Evolutionary conservation across 495 filamentous ascomycete species (phyloP).

Genomic region (Penicillium manginii): DNA sequence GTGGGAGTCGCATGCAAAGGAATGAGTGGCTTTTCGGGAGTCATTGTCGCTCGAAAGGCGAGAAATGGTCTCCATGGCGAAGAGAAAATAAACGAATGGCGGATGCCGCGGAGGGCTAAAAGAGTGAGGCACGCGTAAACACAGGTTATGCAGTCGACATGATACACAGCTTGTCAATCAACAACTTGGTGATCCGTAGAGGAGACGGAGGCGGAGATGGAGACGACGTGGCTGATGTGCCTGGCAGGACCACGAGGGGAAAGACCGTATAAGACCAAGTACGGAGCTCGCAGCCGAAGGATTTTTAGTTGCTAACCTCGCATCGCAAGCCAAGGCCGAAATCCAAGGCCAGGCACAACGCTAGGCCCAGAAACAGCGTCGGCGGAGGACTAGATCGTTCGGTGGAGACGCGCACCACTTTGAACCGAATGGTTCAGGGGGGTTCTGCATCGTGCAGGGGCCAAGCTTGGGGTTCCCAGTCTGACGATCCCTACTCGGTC

Average conservation of each 20-base stretch:
- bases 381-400: conserved; percentile 34
- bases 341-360: not conserved
- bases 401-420: conserved; percentile 21
- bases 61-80: conserved; percentile 11
- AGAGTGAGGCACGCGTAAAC: conserved; percentile 11
- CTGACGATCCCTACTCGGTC: not conserved
- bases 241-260: conserved; percentile 2
- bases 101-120: conserved; percentile 16
- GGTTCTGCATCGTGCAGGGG: conserved; percentile 9
- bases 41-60: conserved; percentile 3
- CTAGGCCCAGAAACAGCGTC: conserved; percentile 19
- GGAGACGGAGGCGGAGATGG: not conserved
- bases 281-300: conserved; percentile 6
- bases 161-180: conserved; percentile 5
- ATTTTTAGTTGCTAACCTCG: conserved; percentile 2
- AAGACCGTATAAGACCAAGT: not conserved
- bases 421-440: conserved; percentile 15
- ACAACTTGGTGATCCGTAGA: not conserved
- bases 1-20: conserved; percentile 12
- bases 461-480: conserved; percentile 2
- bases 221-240: not conserved
- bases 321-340: conserved; percentile 22
- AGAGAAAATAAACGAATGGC: conserved; percentile 27
- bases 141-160: conserved; percentile 14
- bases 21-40: conserved; percentile 9